phyloP scores from a whole-genome alignment of 129 eudicot genomes.

The Erigeron canadensis region DNA sequence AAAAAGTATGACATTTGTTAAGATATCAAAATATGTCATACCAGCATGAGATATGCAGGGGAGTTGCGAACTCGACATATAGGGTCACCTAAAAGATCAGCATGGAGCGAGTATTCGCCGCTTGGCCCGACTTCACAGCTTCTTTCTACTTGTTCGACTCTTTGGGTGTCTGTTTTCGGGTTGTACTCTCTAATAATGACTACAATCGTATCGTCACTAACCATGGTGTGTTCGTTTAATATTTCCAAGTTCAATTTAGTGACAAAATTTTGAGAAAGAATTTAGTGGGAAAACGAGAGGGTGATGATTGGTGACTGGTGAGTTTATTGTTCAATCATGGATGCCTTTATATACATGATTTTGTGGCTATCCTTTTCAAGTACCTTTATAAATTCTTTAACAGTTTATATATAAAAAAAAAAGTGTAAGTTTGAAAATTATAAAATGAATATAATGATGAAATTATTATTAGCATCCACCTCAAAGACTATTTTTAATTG shows the following conservation, averaged over 20 bases:
- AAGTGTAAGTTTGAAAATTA: background rate
- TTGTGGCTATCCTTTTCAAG: constrained; percentile 32
- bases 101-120: constrained; percentile 73
- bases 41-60: constrained; percentile 95
- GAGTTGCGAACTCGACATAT: constrained; percentile 89
- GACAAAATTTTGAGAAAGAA: background rate
- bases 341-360: constrained; percentile 54
- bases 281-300: constrained; percentile 17
- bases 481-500: too few species aligned
- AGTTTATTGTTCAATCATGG: constrained; percentile 18
- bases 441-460: too few species aligned
- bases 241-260: background rate
- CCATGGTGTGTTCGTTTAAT: constrained; percentile 19
- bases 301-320: constrained; percentile 30
- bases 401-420: background rate
- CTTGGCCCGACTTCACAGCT: constrained; percentile 89
- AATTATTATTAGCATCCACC: too few species aligned
- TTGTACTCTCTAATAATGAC: constrained; percentile 61
- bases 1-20: background rate
- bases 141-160: constrained; percentile 77
- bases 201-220: constrained; percentile 24
- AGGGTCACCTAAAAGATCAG: constrained; percentile 96
- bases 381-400: constrained; percentile 14
- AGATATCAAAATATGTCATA: constrained; percentile 2
- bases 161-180: constrained; percentile 43